phyloP scores from a whole-genome alignment of 495 filamentous ascomycete species.

The Daldinia concentrica region DNA sequence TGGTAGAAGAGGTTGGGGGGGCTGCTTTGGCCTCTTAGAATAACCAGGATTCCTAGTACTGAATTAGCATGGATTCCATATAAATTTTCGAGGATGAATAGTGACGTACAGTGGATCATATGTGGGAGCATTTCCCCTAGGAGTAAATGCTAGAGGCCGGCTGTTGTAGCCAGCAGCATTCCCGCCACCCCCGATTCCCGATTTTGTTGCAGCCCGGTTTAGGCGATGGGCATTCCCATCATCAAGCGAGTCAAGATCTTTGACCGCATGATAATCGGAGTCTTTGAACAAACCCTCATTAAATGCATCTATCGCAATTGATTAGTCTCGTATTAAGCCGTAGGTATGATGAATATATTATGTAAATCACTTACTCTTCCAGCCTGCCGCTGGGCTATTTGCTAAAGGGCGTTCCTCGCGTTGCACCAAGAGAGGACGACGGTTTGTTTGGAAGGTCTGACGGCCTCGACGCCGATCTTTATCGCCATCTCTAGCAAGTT shows the following conservation, averaged over 20 bases:
- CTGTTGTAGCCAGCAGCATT: neutral
- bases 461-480: neutral
- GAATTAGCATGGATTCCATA: conserved; percentile 1
- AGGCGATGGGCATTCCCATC: conserved; percentile 41
- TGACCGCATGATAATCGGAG: conserved; percentile 30
- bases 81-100: neutral
- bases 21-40: neutral
- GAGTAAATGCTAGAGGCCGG: neutral
- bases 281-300: conserved; percentile 33
- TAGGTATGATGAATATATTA: neutral
- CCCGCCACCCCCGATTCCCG: neutral
- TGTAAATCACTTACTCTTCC: conserved; percentile 25
- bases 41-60: conserved; percentile 18
- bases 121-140: neutral
- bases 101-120: conserved; percentile 31
- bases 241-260: conserved; percentile 33
- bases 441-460: neutral
- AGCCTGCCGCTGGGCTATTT: neutral
- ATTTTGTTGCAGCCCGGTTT: neutral
- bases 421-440: neutral
- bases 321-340: conserved; percentile 3
- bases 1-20: neutral
- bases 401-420: neutral
- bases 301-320: conserved; percentile 25
- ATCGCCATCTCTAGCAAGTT: conserved; percentile 15